Evolutionary conservation across 805 yeast genomes (phyloP).

Genomic region (Lachancea sp.): DNA sequence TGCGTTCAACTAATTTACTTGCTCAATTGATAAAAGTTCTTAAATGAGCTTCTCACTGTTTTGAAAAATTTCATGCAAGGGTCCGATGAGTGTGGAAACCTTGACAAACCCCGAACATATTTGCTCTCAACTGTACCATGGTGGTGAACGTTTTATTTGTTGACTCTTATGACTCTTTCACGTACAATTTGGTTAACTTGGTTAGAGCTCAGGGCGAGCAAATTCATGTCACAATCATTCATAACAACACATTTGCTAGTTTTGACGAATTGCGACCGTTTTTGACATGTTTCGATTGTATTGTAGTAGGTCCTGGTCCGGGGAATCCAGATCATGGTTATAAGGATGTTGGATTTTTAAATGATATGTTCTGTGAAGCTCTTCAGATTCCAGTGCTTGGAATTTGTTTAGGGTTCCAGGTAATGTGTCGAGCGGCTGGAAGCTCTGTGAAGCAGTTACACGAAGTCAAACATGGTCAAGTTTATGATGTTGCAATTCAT

Average conservation of each 20-base stretch:
- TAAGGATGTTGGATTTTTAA: constrained; percentile 68
- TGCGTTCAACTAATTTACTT: background rate
- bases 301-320: constrained; percentile 95
- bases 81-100: background rate
- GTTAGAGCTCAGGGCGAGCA: constrained; percentile 39
- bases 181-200: constrained; percentile 68
- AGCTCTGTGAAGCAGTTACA: constrained; percentile 46
- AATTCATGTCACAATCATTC: constrained; percentile 33
- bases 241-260: constrained; percentile 32
- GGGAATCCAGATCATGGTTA: constrained; percentile 64
- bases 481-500: constrained; percentile 41
- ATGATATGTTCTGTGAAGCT: constrained; percentile 42
- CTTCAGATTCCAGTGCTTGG: constrained; percentile 67
- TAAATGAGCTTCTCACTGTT: too few species aligned
- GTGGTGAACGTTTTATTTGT: constrained; percentile 36
- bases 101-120: too few species aligned
- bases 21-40: too few species aligned
- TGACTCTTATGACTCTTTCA: constrained; percentile 94
- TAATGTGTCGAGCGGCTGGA: constrained; percentile 61
- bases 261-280: constrained; percentile 20
- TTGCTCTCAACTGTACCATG: constrained; percentile 1
- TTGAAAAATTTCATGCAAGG: constrained; percentile 4
- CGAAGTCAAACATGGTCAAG: constrained; percentile 79
- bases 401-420: constrained; percentile 89
- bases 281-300: constrained; percentile 54